Evolutionary conservation across 768 basidiomycete genomes (phyloP).

Genomic region (Kwoniella dendrophila): DNA sequence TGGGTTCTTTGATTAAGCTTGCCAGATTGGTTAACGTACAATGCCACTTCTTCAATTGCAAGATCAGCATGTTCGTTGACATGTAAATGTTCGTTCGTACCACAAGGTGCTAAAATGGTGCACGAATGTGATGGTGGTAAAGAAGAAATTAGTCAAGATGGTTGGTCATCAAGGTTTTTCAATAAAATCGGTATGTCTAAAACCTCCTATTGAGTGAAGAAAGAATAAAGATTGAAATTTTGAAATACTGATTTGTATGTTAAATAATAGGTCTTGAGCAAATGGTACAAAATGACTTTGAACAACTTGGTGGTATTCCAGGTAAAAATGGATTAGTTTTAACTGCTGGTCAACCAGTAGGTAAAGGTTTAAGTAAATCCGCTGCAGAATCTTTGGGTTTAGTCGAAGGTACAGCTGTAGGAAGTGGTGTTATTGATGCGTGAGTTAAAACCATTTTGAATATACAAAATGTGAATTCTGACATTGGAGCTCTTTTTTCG

Average conservation of each 20-base stretch:
- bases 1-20: constrained; percentile 71
- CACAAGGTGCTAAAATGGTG: constrained; percentile 59
- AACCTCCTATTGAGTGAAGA: neutral
- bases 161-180: constrained; percentile 91
- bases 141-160: constrained; percentile 60
- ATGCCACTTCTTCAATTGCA: constrained; percentile 72
- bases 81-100: constrained; percentile 94
- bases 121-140: constrained; percentile 50
- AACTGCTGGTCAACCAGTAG: constrained; percentile 80
- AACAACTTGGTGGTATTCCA: constrained; percentile 70
- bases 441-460: constrained; percentile 56
- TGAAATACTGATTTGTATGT: too few species aligned
- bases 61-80: constrained; percentile 91
- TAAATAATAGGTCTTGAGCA: constrained; percentile 43
- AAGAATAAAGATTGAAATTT: too few species aligned
- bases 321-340: constrained; percentile 65
- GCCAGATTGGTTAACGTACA: constrained; percentile 95
- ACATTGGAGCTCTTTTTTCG: neutral
- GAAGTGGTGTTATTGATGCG: constrained; percentile 95
- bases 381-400: constrained; percentile 87
- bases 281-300: constrained; percentile 65
- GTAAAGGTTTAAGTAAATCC: constrained; percentile 71
- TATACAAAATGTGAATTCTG: neutral
- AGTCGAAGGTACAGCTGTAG: constrained; percentile 82
- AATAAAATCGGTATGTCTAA: constrained; percentile 69